Evolutionary conservation across 768 basidiomycete genomes (phyloP).

Genomic region (Daedaleopsis sinensis): DNA sequence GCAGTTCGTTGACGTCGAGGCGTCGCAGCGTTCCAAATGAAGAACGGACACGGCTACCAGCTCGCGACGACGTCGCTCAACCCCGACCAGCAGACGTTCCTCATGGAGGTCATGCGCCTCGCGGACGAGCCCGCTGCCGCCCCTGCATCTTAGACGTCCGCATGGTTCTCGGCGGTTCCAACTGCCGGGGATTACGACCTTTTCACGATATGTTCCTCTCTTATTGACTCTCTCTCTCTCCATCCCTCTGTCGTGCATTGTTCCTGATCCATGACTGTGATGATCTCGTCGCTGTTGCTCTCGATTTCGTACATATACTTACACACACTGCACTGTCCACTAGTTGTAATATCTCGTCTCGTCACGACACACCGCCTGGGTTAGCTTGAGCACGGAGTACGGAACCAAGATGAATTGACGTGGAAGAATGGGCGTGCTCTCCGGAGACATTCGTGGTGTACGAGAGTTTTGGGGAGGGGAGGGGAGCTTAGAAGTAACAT

Average conservation of each 20-base stretch:
- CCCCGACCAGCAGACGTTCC: conserved; percentile 75
- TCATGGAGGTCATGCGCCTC: conserved; percentile 85
- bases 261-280: neutral
- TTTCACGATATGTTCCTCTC: neutral
- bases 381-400: neutral
- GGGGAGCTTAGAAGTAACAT: no score
- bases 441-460: no score
- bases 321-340: neutral
- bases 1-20: conserved; percentile 1
- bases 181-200: no score
- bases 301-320: neutral
- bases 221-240: neutral
- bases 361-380: neutral
- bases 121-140: conserved; percentile 49
- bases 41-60: conserved; percentile 70
- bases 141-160: conserved; percentile 1
- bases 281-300: neutral
- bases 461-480: no score
- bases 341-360: neutral
- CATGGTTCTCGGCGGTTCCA: neutral
- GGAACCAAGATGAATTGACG: neutral
- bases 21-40: conserved; percentile 69
- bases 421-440: no score
- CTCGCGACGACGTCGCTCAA: conserved; percentile 70
- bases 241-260: no score